Base-by-base conservation (phyloP, 2,329 filamentous ascomycete species). In the Alternaria novae-zelandiae region DNA sequence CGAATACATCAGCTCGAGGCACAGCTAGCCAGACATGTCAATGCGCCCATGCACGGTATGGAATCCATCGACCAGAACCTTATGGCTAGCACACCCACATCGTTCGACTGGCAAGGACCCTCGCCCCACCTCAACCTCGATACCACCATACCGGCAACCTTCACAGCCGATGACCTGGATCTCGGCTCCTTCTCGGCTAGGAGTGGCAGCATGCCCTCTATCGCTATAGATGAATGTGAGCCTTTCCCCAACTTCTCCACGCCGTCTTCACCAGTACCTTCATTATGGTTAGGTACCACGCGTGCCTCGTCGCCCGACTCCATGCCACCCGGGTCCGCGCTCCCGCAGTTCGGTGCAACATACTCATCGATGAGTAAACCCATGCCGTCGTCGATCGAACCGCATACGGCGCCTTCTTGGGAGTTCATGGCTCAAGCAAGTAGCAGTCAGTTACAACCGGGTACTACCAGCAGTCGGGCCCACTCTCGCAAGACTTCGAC, bases 1-100 rank as follows among this genome's bases (percentile, higher is more conserved):
- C 75, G 78, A 69, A 79, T 79, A 70, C 77, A 79, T 51, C 76
- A 79, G 41, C 68, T 79, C 10, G 78, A 79, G 54, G 74, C 78
- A 6, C 78, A 79, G 54, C 63, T 79, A 15, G 75, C 76, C 20
- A 71, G 75, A 6, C 75, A 78, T 28, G 74, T 79, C 2, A 78
- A 72, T 59, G 72, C 75, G 9, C 78, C 77, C 20, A 78, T 78
- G 72, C 74, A 78, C 43, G 77, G 76, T 10, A 76, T 79, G 77
- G 77, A 78, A 57, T 71, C 71, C 5, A 74, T 77, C 49, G 70
- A 77, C 57, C 63, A 72, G 41, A 72, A 66, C 54, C 61, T 77
- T 36, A 66, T 75, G 63, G 70, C 67, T n/a, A 61, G 67, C n/a
- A 67, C 72, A 13, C 59, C 75, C 13, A 66, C 76, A 36, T 68